These are phyloP conservation scores for Vinca major DNA, from an alignment of 305 asterid species.

Conservation along the genomic window DNA sequence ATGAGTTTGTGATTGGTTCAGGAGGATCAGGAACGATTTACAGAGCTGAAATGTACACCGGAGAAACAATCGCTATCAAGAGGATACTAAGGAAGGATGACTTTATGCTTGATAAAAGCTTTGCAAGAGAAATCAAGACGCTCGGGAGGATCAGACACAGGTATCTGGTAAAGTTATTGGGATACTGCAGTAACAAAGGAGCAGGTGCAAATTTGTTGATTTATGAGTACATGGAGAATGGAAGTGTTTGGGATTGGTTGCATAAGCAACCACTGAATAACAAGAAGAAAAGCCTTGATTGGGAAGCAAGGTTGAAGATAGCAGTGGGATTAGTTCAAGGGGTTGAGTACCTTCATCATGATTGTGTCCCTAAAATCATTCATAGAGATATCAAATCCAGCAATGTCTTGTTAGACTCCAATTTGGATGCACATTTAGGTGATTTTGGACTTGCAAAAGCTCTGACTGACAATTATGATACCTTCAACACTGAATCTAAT, in stretches of 20 bases:
- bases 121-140: slow-evolving; percentile 77
- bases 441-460: slow-evolving; percentile 89
- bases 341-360: slow-evolving; percentile 84
- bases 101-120: slow-evolving; percentile 58
- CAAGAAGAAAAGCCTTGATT: slow-evolving; percentile 47
- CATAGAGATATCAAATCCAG: slow-evolving; percentile 89
- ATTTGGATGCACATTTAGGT: slow-evolving; percentile 87
- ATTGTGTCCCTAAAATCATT: slow-evolving; percentile 82
- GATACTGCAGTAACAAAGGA: slow-evolving; percentile 59
- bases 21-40: slow-evolving; percentile 86
- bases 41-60: slow-evolving; percentile 57
- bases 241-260: slow-evolving; percentile 87
- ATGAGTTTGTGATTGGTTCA: slow-evolving; percentile 65
- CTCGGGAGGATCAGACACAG: slow-evolving; percentile 82
- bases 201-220: slow-evolving; percentile 61
- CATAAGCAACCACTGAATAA: slow-evolving; percentile 44
- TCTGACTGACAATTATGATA: slow-evolving; percentile 40
- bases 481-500: slow-evolving; percentile 60
- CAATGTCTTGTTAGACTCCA: slow-evolving; percentile 62
- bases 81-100: slow-evolving; percentile 57
- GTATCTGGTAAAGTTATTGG: slow-evolving; percentile 71
- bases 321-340: slow-evolving; percentile 88
- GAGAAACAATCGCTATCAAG: slow-evolving; percentile 81
- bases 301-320: slow-evolving; percentile 66
- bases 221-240: slow-evolving; percentile 90